These are phyloP conservation scores for Rhazya stricta DNA, from an alignment of 257 asterid species.

Conservation along the genomic window DNA sequence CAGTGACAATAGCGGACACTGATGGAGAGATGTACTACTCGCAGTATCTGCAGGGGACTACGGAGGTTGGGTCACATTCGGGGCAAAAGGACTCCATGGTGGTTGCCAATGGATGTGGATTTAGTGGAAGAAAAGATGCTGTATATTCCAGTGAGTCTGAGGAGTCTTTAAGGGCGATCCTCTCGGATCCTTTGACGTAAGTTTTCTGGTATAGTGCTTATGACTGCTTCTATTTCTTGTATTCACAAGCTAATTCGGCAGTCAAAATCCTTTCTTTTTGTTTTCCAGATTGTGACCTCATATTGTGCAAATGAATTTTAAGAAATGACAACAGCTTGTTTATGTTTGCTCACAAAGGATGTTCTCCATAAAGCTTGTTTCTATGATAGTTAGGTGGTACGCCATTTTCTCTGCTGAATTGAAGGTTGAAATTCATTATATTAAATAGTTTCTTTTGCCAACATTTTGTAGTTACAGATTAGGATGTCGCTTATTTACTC, in stretches of 20 bases:
- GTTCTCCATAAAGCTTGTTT: neutral
- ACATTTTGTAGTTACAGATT: neutral
- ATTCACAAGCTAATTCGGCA: neutral
- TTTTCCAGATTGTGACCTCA: neutral
- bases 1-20: conserved; percentile 31
- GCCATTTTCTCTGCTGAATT: neutral
- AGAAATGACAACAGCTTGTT: neutral
- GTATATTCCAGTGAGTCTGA: conserved; percentile 48
- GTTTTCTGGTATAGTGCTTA: conserved; percentile 20
- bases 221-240: neutral
- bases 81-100: conserved; percentile 45
- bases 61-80: conserved; percentile 55
- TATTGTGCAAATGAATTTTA: neutral
- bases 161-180: conserved; percentile 68
- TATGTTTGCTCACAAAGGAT: neutral
- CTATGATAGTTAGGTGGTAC: neutral
- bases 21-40: conserved; percentile 50
- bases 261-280: conserved; percentile 3
- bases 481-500: neutral
- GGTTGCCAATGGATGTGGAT: conserved; percentile 56
- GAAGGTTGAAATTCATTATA: neutral
- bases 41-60: conserved; percentile 47
- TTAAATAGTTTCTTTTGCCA: neutral
- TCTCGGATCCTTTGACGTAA: conserved; percentile 86
- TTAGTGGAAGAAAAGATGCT: conserved; percentile 70